Evolutionary conservation across 495 filamentous ascomycete species (phyloP).

Genomic region (Cercophora scortea): DNA sequence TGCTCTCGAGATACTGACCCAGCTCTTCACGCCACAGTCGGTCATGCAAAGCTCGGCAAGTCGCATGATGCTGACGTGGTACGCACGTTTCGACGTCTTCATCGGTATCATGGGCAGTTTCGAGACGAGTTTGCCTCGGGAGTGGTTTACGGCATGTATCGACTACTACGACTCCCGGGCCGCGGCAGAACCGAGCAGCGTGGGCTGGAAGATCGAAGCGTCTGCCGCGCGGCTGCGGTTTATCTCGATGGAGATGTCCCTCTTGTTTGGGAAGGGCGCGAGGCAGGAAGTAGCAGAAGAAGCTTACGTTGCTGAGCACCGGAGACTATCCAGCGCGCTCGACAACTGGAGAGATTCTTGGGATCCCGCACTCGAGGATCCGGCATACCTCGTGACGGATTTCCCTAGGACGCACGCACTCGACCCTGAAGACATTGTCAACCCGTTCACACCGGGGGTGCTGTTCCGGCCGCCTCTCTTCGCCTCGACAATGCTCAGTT

Average conservation of each 20-base stretch:
- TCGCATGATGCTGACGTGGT: conserved; percentile 75
- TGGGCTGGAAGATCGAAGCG: conserved; percentile 58
- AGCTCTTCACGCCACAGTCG: conserved; percentile 69
- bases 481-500: conserved; percentile 58
- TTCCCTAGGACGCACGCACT: conserved; percentile 45
- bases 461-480: conserved; percentile 64
- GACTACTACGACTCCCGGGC: conserved; percentile 54
- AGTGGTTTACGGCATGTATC: conserved; percentile 68
- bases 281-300: conserved; percentile 54
- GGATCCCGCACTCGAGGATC: conserved; percentile 50
- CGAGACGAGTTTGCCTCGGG: conserved; percentile 61
- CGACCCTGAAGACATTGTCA: conserved; percentile 57
- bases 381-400: conserved; percentile 48
- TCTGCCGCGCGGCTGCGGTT: conserved; percentile 59
- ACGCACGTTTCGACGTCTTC: conserved; percentile 80
- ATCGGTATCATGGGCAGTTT: conserved; percentile 75
- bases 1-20: conserved; percentile 69
- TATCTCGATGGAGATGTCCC: conserved; percentile 71
- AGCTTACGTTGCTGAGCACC: conserved; percentile 57
- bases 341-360: conserved; percentile 49
- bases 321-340: conserved; percentile 45
- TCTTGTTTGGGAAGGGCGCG: conserved; percentile 64
- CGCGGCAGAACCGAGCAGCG: conserved; percentile 51
- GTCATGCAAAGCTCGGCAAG: conserved; percentile 61
- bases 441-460: conserved; percentile 60